Evolutionary conservation across 2,329 filamentous ascomycete genomes (phyloP).

Genomic region (Ceratocystiopsis brevicomis): DNA sequence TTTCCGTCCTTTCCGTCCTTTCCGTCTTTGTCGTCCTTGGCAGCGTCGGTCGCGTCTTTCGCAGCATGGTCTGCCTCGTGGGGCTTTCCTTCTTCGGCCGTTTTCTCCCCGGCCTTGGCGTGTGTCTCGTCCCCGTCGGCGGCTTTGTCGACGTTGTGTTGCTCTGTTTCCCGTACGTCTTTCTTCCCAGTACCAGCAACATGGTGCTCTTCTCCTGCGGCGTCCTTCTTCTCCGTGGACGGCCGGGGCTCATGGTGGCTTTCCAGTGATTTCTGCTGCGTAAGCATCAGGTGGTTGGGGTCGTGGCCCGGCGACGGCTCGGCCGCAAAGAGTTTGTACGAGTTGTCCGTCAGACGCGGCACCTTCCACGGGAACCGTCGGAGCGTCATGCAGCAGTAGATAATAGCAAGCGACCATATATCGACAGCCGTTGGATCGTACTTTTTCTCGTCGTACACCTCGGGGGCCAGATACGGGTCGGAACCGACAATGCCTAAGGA

Average conservation of each 20-base stretch:
- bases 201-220: no score
- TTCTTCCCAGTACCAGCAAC: neutral
- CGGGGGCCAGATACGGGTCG: slow-evolving; percentile 88
- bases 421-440: slow-evolving; percentile 91
- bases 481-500: slow-evolving; percentile 48
- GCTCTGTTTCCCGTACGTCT: neutral
- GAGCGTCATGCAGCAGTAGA: slow-evolving; percentile 97
- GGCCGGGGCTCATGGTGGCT: slow-evolving; percentile 35
- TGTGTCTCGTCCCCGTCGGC: neutral
- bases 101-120: neutral
- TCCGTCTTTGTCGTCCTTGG: neutral
- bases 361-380: slow-evolving; percentile 95
- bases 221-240: slow-evolving; percentile 16
- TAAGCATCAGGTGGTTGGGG: slow-evolving; percentile 25
- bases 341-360: slow-evolving; percentile 78
- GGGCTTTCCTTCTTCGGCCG: neutral
- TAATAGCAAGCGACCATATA: slow-evolving; percentile 96
- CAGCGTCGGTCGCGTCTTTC: neutral
- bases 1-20: no score
- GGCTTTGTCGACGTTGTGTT: neutral
- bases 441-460: slow-evolving; percentile 83
- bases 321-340: slow-evolving; percentile 80
- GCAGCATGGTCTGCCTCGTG: neutral
- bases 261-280: slow-evolving; percentile 17
- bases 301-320: slow-evolving; percentile 60